Conservation (phyloP, 169 alveolate genomes). For the Theileria annulata region DNA sequence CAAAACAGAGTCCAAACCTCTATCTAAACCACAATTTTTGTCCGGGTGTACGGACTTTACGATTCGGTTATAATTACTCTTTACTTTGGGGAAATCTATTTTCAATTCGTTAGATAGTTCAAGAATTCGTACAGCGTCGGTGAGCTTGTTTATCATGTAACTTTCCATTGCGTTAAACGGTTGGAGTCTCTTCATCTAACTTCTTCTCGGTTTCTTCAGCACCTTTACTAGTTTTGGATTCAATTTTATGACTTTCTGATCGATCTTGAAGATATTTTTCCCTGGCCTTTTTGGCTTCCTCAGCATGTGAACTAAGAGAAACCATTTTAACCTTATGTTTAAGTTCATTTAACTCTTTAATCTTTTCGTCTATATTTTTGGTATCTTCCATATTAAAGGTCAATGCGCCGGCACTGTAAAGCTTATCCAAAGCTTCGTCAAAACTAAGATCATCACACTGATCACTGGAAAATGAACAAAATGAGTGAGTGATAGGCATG, state of each 20-base stretch:
- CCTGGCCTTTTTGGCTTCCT: not conserved
- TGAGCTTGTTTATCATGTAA: not conserved
- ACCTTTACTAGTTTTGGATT: not conserved
- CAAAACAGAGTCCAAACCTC: slow-evolving; percentile 9
- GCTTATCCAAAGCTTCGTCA: not conserved
- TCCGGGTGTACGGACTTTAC: slow-evolving; percentile 13
- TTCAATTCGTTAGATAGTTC: not conserved
- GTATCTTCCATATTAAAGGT: not conserved
- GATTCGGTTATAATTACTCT: not conserved
- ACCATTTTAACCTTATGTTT: not conserved
- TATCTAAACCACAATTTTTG: not conserved
- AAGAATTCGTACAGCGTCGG: not conserved
- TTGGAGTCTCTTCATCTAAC: not conserved
- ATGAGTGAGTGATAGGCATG: not conserved
- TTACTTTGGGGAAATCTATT: slow-evolving; percentile 15
- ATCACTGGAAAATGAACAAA: not conserved
- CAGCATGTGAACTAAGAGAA: not conserved
- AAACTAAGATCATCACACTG: not conserved
- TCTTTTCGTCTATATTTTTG: not conserved
- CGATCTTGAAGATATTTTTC: no score
- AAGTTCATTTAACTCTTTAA: not conserved
- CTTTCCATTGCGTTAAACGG: slow-evolving; percentile 5
- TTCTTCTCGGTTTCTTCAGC: not conserved
- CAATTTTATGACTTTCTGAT: not conserved
- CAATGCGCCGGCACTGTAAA: not conserved